Evolutionary conservation across 108 stramenopile species (phyloP), one percentile per base, ranked within the genome.

Genomic region (Fragilariopsis cylindrus): DNA sequence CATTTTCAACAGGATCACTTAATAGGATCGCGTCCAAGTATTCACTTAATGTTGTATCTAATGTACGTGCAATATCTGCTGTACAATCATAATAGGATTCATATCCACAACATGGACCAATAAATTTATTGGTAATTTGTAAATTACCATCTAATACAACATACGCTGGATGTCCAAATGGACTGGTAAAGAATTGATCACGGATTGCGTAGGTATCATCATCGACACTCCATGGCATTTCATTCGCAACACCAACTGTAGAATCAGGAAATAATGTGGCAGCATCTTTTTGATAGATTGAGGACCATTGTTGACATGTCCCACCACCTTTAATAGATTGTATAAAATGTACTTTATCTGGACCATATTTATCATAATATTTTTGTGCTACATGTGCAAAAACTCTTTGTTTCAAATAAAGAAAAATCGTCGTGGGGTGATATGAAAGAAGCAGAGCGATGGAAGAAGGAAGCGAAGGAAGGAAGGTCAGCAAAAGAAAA

Each of bases 101-200:
- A 73, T 77, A 80, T 41, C 85, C 85, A 57, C 85, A 85, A 64
- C 85, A 85, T 11, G 85, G 85, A 12, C 85, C 85, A 54, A 85
- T 79, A 47, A 80, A 81, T 57, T 85, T 84, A 69, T 78, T 69
- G 4, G 56, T 76, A 7, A 83, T 69, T 46, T 57, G 48, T 50
- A 76, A 48, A 44, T 79, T 79, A 21, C 77, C 76, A 63, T 80
- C 82, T 16, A 83, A 60, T 50, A 83, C 69, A 11, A 78, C 77
- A 75, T 77, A 84, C 41, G 69, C 60, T 1, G 84, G 84, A 58
- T 85, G 84, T 6, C 74, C 74, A 58, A 80, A 85, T 2, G 84
- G 84, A 13, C 75, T 65, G 2, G 84, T 85, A 46, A 85, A 85
- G 53, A 82, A 76, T 15, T 54, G 7, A 60, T 85, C 85, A 11